Conservation (phyloP, 441 rosid species). For the Manihot esculenta region DNA sequence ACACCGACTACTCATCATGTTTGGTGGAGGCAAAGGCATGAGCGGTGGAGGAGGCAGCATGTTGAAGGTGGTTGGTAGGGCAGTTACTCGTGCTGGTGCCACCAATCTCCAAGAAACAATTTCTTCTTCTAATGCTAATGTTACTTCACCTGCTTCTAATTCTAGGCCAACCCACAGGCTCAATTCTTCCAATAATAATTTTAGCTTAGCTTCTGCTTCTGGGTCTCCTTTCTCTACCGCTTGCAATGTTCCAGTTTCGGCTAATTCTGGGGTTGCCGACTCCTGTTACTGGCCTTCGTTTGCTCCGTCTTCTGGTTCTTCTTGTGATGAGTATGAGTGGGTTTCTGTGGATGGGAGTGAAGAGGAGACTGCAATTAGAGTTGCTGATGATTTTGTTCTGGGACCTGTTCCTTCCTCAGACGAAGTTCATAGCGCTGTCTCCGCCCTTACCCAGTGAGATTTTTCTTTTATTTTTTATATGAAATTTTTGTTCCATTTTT, state of each 20-base stretch:
- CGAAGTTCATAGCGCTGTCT: slow-evolving; percentile 77
- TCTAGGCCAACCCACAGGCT: slow-evolving; percentile 32
- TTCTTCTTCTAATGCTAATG: slow-evolving; percentile 35
- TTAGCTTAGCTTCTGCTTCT: slow-evolving; percentile 40
- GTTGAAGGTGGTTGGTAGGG: slow-evolving; percentile 55
- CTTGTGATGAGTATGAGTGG: slow-evolving; percentile 66
- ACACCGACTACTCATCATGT: slow-evolving; percentile 29
- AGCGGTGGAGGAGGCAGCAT: slow-evolving; percentile 58
- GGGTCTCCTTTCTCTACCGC: background rate
- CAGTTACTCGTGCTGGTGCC: slow-evolving; percentile 50
- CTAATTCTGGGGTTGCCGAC: slow-evolving; percentile 30
- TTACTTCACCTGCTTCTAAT: slow-evolving; percentile 33
- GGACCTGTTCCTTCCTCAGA: slow-evolving; percentile 75
- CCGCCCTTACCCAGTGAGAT: slow-evolving; percentile 69
- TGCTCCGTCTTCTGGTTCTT: slow-evolving; percentile 27
- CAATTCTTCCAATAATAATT: slow-evolving; percentile 29
- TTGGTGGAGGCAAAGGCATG: slow-evolving; percentile 61
- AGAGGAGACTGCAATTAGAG: slow-evolving; percentile 21
- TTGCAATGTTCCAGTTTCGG: slow-evolving; percentile 37
- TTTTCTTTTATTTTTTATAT: background rate
- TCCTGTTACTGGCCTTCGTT: slow-evolving; percentile 25
- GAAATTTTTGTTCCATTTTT: no score
- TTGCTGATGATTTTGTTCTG: slow-evolving; percentile 45
- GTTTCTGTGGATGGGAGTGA: slow-evolving; percentile 51
- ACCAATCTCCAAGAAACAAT: slow-evolving; percentile 55